Percentiles rank a stretch among this genome's conserved stretches.
phyloP scores from a whole-genome alignment of 257 asterid genomes.

The Nicotiana knightiana region DNA sequence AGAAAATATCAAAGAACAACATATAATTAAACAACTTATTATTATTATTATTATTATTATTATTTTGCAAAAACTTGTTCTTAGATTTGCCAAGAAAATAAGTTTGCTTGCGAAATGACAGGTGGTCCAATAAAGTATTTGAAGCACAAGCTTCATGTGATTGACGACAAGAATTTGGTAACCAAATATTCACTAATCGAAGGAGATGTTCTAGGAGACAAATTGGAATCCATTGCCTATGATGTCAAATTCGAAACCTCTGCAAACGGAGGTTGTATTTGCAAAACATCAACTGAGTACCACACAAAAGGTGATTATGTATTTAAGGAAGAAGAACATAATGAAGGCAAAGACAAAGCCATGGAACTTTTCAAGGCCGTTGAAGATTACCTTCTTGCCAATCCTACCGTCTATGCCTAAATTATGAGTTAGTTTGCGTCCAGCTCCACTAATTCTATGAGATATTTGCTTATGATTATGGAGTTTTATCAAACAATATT shows the following conservation, averaged over 20 bases:
- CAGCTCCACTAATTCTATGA: no score
- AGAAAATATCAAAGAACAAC: no score
- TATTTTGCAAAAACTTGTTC: no score
- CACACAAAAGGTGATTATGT: slow-evolving; percentile 7
- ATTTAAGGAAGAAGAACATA: slow-evolving; percentile 17
- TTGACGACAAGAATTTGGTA: slow-evolving; percentile 14
- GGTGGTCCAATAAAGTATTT: slow-evolving; percentile 11
- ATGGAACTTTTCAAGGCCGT: slow-evolving; percentile 8
- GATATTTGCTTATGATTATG: no score
- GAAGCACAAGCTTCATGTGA: slow-evolving; percentile 11
- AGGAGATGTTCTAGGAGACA: slow-evolving; percentile 15
- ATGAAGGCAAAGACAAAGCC: slow-evolving; percentile 6
- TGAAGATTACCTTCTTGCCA: slow-evolving; percentile 10
- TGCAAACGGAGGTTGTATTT: slow-evolving; percentile 15
- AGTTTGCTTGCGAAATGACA: background rate
- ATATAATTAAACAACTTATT: no score
- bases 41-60: no score
- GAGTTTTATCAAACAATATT: no score
- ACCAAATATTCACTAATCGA: slow-evolving; percentile 15
- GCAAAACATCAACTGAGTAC: background rate
- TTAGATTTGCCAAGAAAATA: no score
- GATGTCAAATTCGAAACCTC: slow-evolving; percentile 10
- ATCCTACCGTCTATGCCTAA: slow-evolving; percentile 13
- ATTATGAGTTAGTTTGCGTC: no score
- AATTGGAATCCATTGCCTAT: slow-evolving; percentile 4